These are phyloP conservation scores for Penicillium sp. DNA, from an alignment of 2,329 filamentous ascomycete genomes.

Conservation along the genomic window DNA sequence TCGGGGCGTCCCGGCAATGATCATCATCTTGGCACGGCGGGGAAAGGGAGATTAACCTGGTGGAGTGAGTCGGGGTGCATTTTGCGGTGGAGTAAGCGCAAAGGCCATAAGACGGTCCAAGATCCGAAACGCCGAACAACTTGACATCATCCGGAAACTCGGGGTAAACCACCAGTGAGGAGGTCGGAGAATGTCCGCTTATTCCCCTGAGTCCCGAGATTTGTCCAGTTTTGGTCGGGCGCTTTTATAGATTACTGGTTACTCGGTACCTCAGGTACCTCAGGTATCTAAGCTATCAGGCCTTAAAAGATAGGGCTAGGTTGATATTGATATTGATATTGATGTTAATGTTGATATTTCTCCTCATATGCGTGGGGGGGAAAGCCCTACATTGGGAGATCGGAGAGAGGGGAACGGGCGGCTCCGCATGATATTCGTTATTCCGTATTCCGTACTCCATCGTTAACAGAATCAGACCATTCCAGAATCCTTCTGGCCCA, in stretches of 20 bases:
- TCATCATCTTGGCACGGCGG: not conserved
- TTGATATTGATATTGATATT: no score
- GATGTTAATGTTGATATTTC: not conserved
- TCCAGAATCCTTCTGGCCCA: conserved; percentile 16
- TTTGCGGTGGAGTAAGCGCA: not conserved
- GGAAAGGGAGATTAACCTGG: not conserved
- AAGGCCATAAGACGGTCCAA: not conserved
- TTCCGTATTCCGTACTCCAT: not conserved
- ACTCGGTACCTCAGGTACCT: no score
- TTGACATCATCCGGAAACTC: conserved; percentile 9
- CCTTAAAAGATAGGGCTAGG: no score
- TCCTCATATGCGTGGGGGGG: not conserved
- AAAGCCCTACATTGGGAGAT: not conserved
- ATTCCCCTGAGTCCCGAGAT: no score
- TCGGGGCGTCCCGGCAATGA: not conserved
- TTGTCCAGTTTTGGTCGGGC: no score
- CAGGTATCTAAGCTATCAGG: no score
- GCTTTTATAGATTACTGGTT: no score
- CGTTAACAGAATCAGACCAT: not conserved
- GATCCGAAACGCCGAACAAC: not conserved
- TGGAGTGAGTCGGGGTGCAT: not conserved
- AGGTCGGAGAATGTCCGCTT: conserved; percentile 16
- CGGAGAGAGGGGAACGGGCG: not conserved
- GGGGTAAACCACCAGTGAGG: not conserved
- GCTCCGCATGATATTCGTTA: not conserved